Conservation (phyloP, 2,329 filamentous ascomycete species). For the Simplicillium aogashimaense region DNA sequence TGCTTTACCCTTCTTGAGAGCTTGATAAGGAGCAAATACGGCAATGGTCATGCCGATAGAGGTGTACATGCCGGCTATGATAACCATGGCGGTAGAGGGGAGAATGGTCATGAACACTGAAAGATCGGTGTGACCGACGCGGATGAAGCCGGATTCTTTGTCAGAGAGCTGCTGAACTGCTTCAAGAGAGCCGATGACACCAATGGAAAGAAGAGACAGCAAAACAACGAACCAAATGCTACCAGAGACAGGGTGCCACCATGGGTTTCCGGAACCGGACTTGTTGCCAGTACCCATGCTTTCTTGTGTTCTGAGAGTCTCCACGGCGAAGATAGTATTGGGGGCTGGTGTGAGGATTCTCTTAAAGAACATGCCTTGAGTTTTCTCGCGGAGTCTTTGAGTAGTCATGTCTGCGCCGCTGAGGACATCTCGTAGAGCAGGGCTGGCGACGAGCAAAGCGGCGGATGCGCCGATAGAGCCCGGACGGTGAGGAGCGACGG, state of each 20-base stretch:
- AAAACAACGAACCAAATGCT: constrained; percentile 14
- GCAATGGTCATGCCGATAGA: constrained; percentile 11
- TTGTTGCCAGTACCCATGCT: not conserved
- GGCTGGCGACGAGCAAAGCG: constrained; percentile 6
- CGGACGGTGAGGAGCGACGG: constrained; percentile 4
- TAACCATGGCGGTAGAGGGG: constrained; percentile 6
- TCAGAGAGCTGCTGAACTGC: constrained; percentile 14
- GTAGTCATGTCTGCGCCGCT: not conserved
- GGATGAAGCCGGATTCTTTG: constrained; percentile 13
- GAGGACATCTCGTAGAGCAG: constrained; percentile 3
- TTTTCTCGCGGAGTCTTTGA: not conserved
- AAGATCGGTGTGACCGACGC: constrained; percentile 7
- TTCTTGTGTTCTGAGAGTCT: not conserved
- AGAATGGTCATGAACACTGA: constrained; percentile 19
- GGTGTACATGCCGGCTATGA: constrained; percentile 12
- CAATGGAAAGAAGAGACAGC: constrained; percentile 12
- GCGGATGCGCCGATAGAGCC: constrained; percentile 6
- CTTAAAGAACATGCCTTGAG: not conserved
- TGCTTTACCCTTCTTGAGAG: constrained; percentile 11
- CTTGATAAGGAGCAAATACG: constrained; percentile 13
- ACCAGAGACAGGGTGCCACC: constrained; percentile 14
- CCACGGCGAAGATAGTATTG: not conserved
- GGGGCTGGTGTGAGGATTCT: not conserved
- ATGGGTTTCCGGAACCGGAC: constrained; percentile 1
- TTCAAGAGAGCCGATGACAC: constrained; percentile 12